phyloP scores from a whole-genome alignment of 2,329 filamentous ascomycete genomes.

The Botrytis pseudocinerea region DNA sequence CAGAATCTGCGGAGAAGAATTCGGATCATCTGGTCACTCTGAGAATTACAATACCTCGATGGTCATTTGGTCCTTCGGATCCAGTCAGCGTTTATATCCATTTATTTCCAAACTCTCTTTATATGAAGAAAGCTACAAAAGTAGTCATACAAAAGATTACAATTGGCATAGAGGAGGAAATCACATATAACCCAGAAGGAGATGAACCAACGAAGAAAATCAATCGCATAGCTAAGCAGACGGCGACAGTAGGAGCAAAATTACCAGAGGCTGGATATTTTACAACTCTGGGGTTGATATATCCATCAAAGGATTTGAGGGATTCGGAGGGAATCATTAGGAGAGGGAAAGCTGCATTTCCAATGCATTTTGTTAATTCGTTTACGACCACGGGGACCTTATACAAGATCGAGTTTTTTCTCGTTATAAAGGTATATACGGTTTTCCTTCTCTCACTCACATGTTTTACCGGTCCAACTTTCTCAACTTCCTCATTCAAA shows the following conservation, averaged over 20 bases:
- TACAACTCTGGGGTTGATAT: slow-evolving; percentile 87
- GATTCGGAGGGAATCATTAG: slow-evolving; percentile 87
- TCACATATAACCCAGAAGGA: slow-evolving; percentile 97
- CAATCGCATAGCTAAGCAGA: slow-evolving; percentile 82
- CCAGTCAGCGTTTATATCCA: slow-evolving; percentile 97
- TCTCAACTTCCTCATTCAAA: neutral
- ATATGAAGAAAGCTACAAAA: slow-evolving; percentile 84
- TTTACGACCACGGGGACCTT: slow-evolving; percentile 93
- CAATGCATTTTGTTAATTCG: slow-evolving; percentile 81
- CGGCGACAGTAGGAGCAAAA: slow-evolving; percentile 77
- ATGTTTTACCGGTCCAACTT: neutral
- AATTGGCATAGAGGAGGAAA: slow-evolving; percentile 92
- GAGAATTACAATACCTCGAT: slow-evolving; percentile 87
- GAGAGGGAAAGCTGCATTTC: slow-evolving; percentile 81
- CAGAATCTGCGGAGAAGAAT: slow-evolving; percentile 81
- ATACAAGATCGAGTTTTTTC: slow-evolving; percentile 98
- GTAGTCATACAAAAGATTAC: slow-evolving; percentile 95
- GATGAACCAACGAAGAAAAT: slow-evolving; percentile 90
- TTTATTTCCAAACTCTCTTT: slow-evolving; percentile 86
- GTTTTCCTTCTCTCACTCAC: neutral
- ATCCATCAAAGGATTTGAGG: slow-evolving; percentile 84
- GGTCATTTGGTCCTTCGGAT: slow-evolving; percentile 95
- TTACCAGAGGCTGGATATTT: slow-evolving; percentile 90
- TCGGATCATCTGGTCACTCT: slow-evolving; percentile 89
- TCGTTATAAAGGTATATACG: slow-evolving; percentile 80